phyloP scores from a whole-genome alignment of 169 alveolate species.

The Cryptosporidium bovis region DNA sequence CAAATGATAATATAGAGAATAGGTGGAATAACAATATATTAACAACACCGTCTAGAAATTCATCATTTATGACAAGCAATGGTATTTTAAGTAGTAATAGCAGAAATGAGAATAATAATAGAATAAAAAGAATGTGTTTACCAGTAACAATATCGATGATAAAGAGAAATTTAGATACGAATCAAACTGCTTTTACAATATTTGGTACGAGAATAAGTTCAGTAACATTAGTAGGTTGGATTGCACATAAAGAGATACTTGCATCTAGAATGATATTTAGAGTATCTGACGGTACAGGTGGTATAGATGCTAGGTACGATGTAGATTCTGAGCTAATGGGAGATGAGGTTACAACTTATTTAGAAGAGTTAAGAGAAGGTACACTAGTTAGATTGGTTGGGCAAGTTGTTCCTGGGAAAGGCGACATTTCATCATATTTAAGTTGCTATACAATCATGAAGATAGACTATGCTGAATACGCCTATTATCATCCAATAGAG shows the following conservation, averaged over 20 bases:
- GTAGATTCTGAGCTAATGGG: conserved; percentile 66
- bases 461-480: conserved; percentile 32
- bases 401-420: conserved; percentile 69
- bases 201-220: conserved; percentile 62
- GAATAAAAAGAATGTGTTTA: conserved; percentile 62
- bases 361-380: conserved; percentile 55
- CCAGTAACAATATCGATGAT: conserved; percentile 55
- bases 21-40: conserved; percentile 26
- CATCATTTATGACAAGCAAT: not conserved
- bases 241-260: conserved; percentile 28
- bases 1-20: conserved; percentile 35
- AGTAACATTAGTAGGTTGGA: conserved; percentile 66
- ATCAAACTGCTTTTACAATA: conserved; percentile 30
- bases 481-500: conserved; percentile 64
- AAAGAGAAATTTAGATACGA: conserved; percentile 14
- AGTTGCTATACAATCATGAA: conserved; percentile 60
- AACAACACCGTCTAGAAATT: conserved; percentile 38
- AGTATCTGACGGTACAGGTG: conserved; percentile 70
- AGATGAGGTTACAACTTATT: conserved; percentile 30
- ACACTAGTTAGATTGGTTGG: conserved; percentile 63
- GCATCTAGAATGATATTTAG: conserved; percentile 72
- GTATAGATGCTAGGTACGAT: conserved; percentile 72
- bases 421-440: conserved; percentile 47
- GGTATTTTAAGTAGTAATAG: not conserved
- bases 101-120: conserved; percentile 11